Conservation (phyloP, 805 yeast species). For the Starmera quercuum region DNA sequence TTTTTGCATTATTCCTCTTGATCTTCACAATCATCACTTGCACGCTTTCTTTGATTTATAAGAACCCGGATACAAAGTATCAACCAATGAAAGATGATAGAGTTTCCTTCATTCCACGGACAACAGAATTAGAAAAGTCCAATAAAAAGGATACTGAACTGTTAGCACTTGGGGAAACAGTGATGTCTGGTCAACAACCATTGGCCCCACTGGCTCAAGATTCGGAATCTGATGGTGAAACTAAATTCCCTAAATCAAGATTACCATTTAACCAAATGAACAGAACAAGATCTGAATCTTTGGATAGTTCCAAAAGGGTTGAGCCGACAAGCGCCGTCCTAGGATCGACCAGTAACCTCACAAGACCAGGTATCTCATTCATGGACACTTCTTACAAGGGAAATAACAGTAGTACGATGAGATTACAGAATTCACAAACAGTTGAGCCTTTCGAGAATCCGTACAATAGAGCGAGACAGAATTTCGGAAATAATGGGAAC, state of each 20-base stretch:
- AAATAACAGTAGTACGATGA: background rate
- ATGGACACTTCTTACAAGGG: slow-evolving; percentile 16
- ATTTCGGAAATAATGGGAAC: no score
- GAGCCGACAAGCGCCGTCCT: slow-evolving; percentile 20
- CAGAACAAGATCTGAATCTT: slow-evolving; percentile 15
- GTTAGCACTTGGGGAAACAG: slow-evolving; percentile 21
- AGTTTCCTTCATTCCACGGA: slow-evolving; percentile 83
- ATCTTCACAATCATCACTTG: slow-evolving; percentile 86
- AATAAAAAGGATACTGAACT: slow-evolving; percentile 21
- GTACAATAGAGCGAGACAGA: slow-evolving; percentile 17
- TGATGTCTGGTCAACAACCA: slow-evolving; percentile 21
- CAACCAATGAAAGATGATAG: slow-evolving; percentile 97
- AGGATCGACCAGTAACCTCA: slow-evolving; percentile 8
- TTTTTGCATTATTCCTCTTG: slow-evolving; percentile 72
- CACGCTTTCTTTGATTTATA: slow-evolving; percentile 71
- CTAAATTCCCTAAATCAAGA: slow-evolving; percentile 10
- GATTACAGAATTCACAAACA: background rate
- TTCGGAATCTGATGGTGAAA: slow-evolving; percentile 9
- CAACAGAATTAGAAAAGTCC: slow-evolving; percentile 15
- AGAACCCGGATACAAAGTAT: slow-evolving; percentile 92
- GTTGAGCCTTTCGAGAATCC: slow-evolving; percentile 15
- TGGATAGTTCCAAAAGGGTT: slow-evolving; percentile 9
- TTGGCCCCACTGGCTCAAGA: slow-evolving; percentile 10
- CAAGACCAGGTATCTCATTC: slow-evolving; percentile 15
- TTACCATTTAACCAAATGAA: slow-evolving; percentile 1